phyloP scores from a whole-genome alignment of 768 basidiomycete species.

The Mycena haematopus region DNA sequence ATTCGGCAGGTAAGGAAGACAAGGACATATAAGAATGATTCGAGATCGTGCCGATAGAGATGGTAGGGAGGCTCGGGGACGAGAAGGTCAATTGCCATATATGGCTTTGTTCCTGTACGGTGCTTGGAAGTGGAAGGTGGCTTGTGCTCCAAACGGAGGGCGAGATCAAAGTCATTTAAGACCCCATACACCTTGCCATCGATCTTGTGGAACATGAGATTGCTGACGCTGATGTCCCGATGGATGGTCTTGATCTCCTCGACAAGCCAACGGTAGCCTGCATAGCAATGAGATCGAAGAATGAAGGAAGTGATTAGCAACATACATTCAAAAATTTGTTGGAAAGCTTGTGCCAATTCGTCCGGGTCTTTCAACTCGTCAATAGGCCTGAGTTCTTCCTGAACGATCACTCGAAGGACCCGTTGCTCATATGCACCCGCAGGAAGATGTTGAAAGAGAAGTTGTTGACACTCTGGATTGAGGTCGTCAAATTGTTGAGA shows the following conservation, averaged over 20 bases:
- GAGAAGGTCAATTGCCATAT: slow-evolving; percentile 39
- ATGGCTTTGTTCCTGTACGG: slow-evolving; percentile 38
- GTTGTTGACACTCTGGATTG: not conserved
- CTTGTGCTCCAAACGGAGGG: not conserved
- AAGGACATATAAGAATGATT: slow-evolving; percentile 37
- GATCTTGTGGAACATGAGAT: slow-evolving; percentile 4
- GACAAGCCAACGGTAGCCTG: slow-evolving; percentile 9
- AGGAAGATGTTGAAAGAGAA: not conserved
- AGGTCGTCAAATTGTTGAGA: not conserved
- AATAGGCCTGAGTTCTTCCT: slow-evolving; percentile 1
- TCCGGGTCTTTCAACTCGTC: not conserved
- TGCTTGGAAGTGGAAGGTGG: slow-evolving; percentile 25
- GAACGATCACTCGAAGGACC: slow-evolving; percentile 1
- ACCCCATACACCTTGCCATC: slow-evolving; percentile 1
- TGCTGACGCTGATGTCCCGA: slow-evolving; percentile 3
- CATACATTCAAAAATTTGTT: slow-evolving; percentile 5
- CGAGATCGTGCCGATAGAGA: slow-evolving; percentile 37
- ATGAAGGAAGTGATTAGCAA: not conserved
- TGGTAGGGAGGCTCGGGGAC: slow-evolving; percentile 25
- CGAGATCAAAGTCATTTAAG: slow-evolving; percentile 16
- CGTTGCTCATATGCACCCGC: not conserved
- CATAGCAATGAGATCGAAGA: not conserved
- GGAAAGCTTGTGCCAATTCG: slow-evolving; percentile 1
- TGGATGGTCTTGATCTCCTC: slow-evolving; percentile 1
- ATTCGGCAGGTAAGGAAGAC: slow-evolving; percentile 21